Percentiles rank a stretch among this genome's conserved stretches.
phyloP scores from a whole-genome alignment of 108 stramenopile species.

The Aurantiochytrium sp. region DNA sequence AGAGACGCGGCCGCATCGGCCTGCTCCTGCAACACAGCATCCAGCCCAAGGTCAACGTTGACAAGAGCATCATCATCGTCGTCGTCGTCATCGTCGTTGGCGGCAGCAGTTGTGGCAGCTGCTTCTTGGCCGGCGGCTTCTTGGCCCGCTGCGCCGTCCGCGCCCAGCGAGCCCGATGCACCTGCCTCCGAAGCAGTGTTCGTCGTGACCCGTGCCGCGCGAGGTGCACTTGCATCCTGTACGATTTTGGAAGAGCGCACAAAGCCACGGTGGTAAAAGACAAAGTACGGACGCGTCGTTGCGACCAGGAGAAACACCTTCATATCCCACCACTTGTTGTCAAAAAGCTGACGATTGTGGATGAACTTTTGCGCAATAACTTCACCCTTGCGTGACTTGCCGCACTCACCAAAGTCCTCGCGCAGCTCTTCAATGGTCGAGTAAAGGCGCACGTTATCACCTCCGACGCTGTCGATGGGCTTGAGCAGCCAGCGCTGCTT shows the following conservation, averaged over 20 bases:
- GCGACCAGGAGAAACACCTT: neutral
- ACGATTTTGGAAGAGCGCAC: neutral
- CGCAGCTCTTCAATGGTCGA: conserved; percentile 16
- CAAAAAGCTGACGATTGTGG: neutral
- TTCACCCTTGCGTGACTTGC: neutral
- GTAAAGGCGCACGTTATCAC: neutral
- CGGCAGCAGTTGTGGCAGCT: neutral
- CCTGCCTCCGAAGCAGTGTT: neutral
- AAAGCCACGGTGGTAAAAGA: neutral
- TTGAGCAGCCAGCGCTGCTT: conserved; percentile 12
- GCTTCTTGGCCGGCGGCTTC: neutral
- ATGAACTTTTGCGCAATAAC: conserved; percentile 17
- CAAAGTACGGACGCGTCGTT: neutral
- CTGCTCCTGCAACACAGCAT: neutral
- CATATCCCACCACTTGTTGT: conserved; percentile 15
- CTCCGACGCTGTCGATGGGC: neutral
- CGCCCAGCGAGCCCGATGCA: neutral
- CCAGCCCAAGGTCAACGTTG: neutral
- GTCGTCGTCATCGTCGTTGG: neutral
- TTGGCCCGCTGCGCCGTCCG: neutral
- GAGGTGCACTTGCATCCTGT: neutral
- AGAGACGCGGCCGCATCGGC: neutral
- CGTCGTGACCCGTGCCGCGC: neutral
- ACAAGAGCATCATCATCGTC: neutral
- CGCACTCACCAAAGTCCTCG: conserved; percentile 13